Conservation (phyloP, 2,329 filamentous ascomycete genomes). For the Elsinoe australis region DNA sequence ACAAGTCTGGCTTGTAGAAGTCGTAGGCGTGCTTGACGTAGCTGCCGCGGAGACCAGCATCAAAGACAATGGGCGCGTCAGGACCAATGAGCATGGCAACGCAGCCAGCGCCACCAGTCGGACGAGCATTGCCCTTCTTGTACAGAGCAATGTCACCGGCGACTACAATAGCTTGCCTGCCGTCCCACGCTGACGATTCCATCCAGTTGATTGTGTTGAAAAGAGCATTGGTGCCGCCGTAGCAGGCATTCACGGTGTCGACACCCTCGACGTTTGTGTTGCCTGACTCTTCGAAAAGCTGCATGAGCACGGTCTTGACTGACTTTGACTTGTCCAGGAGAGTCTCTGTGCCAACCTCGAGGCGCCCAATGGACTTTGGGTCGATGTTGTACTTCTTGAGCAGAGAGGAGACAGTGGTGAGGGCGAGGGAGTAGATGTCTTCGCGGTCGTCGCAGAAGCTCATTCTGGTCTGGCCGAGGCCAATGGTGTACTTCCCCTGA, state of each 20-base stretch:
- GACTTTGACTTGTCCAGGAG: constrained; percentile 50
- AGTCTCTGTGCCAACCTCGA: constrained; percentile 49
- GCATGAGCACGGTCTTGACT: constrained; percentile 48
- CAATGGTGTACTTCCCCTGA: constrained; percentile 48
- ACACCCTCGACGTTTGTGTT: constrained; percentile 49
- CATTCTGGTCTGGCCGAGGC: constrained; percentile 49
- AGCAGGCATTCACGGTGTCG: constrained; percentile 49
- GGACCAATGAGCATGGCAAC: constrained; percentile 48
- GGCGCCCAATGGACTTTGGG: constrained; percentile 43
- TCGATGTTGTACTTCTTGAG: constrained; percentile 48
- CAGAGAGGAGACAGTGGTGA: constrained; percentile 46
- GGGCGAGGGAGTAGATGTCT: constrained; percentile 49
- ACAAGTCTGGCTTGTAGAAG: constrained; percentile 50
- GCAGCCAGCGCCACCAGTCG: constrained; percentile 47
- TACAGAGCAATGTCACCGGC: constrained; percentile 48
- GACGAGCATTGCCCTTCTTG: constrained; percentile 47
- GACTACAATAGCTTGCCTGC: constrained; percentile 45
- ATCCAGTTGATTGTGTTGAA: constrained; percentile 50
- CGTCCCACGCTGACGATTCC: constrained; percentile 48
- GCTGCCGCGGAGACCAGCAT: constrained; percentile 43
- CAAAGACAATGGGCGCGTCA: constrained; percentile 43
- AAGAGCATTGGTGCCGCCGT: constrained; percentile 48
- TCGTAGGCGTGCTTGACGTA: constrained; percentile 48
- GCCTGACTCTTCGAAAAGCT: constrained; percentile 44
- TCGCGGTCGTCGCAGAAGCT: constrained; percentile 50